A percentile compares a stretch with the other conserved stretches of the same genome.
Conservation (phyloP, 2,329 filamentous ascomycete genomes). For the Penicillium sp. region DNA sequence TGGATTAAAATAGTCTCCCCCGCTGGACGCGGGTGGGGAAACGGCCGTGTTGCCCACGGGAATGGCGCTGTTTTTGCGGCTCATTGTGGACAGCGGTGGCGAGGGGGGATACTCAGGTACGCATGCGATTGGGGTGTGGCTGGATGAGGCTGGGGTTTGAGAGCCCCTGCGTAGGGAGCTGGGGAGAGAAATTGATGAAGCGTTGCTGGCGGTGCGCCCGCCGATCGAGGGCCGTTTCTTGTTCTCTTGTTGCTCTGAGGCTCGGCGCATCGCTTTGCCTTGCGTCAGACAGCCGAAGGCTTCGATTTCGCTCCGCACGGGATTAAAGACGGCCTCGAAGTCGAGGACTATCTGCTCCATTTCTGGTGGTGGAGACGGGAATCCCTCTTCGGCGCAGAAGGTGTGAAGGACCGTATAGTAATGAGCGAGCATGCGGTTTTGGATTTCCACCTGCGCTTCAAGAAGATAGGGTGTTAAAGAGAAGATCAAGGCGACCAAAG, state of each 20-base stretch:
- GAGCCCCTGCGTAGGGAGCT: conserved; percentile 28
- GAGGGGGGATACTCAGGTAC: conserved; percentile 19
- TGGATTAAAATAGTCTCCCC: conserved; percentile 17
- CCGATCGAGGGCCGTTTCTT: conserved; percentile 44
- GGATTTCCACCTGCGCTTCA: conserved; percentile 70
- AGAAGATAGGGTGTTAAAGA: conserved; percentile 74
- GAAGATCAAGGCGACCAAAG: conserved; percentile 69
- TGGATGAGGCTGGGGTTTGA: conserved; percentile 29
- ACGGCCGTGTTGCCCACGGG: conserved; percentile 17
- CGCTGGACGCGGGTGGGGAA: conserved; percentile 16
- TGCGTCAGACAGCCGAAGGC: conserved; percentile 63
- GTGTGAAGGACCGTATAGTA: conserved; percentile 76
- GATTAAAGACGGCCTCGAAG: conserved; percentile 66
- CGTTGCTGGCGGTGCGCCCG: conserved; percentile 31
- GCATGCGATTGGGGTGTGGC: conserved; percentile 25
- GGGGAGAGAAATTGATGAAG: conserved; percentile 38
- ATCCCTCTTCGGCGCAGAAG: conserved; percentile 68
- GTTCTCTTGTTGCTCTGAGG: conserved; percentile 43
- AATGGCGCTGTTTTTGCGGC: conserved; percentile 9
- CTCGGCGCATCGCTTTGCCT: conserved; percentile 66
- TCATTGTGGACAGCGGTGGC: neutral
- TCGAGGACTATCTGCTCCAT: conserved; percentile 69
- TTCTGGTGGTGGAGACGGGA: conserved; percentile 71
- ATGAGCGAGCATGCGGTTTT: conserved; percentile 74
- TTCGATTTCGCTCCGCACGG: conserved; percentile 68